Conservation (phyloP, 331 rosid genomes). For the Phaseolus coccineus region DNA sequence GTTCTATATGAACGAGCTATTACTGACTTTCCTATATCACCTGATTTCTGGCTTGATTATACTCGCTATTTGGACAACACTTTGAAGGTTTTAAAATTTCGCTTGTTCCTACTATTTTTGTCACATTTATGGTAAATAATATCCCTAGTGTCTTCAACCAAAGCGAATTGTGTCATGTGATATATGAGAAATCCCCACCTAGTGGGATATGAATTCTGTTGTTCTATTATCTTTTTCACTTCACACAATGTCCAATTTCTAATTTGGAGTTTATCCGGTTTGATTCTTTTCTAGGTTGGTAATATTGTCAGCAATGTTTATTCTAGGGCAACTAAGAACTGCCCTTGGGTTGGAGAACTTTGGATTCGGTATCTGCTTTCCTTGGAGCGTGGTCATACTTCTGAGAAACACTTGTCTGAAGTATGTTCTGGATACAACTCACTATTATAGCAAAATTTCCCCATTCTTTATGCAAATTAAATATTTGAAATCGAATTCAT, state of each 20-base stretch:
- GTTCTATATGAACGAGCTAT: conserved; percentile 84
- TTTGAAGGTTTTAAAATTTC: conserved; percentile 67
- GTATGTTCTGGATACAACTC: conserved; percentile 60
- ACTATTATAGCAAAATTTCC: conserved; percentile 13
- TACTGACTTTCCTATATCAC: conserved; percentile 77
- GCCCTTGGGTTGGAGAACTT: conserved; percentile 91
- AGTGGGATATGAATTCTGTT: conserved; percentile 27
- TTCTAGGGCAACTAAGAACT: conserved; percentile 86
- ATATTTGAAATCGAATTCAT: conserved; percentile 3
- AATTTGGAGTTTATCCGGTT: conserved; percentile 11
- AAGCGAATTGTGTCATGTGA: neutral
- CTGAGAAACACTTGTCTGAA: conserved; percentile 72
- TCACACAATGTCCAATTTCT: conserved; percentile 25
- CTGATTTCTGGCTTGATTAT: conserved; percentile 91
- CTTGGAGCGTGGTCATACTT: conserved; percentile 79
- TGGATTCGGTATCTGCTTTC: conserved; percentile 85
- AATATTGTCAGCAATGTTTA: conserved; percentile 64
- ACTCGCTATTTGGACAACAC: conserved; percentile 82
- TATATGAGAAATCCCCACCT: neutral
- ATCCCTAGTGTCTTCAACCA: neutral
- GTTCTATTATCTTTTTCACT: conserved; percentile 19
- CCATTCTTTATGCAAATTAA: conserved; percentile 16
- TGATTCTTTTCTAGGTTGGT: conserved; percentile 67
- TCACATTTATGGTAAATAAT: neutral
- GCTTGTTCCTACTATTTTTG: neutral